These are phyloP conservation scores for Metschnikowia chrysomelidarum DNA, from an alignment of 805 yeast genomes.

Conservation along the genomic window DNA sequence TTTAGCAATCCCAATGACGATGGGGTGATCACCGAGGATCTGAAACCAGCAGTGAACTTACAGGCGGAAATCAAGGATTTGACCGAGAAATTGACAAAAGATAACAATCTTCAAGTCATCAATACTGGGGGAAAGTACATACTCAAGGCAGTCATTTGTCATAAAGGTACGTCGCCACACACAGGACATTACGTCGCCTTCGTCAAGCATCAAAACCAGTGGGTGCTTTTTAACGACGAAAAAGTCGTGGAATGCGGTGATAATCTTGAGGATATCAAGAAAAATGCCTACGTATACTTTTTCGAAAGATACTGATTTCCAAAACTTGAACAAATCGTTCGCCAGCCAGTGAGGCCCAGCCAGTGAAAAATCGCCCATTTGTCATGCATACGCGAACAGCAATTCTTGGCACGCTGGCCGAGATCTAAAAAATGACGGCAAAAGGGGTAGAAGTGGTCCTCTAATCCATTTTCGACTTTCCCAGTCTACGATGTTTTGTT, in stretches of 20 bases:
- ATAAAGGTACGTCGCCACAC: constrained; percentile 85
- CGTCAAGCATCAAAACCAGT: constrained; percentile 47
- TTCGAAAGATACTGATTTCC: constrained; percentile 22
- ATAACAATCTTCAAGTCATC: constrained; percentile 12
- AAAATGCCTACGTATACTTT: constrained; percentile 49
- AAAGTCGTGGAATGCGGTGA: constrained; percentile 65
- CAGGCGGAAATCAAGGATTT: constrained; percentile 20
- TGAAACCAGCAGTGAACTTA: constrained; percentile 28
- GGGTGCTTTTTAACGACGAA: constrained; percentile 89
- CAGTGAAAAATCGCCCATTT: constrained; percentile 1
- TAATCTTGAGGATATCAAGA: constrained; percentile 42
- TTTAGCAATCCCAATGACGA: constrained; percentile 78
- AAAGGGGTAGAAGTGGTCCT: too few relatives aligned
- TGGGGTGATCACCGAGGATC: constrained; percentile 47
- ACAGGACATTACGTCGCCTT: constrained; percentile 92
- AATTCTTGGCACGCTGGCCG: not conserved
- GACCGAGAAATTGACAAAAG: constrained; percentile 13
- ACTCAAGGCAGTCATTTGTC: constrained; percentile 72
- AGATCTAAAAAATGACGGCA: too few relatives aligned
- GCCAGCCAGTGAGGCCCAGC: not conserved
- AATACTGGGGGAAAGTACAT: constrained; percentile 38
- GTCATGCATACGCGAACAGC: constrained; percentile 4
- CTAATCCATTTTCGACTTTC: too few relatives aligned
- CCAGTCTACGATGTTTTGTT: too few relatives aligned
- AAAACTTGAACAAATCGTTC: too few relatives aligned